A percentile compares a stretch with the other conserved stretches of the same genome.
phyloP scores from a whole-genome alignment of 108 stramenopile species.

The Mediolabrus comicus region DNA sequence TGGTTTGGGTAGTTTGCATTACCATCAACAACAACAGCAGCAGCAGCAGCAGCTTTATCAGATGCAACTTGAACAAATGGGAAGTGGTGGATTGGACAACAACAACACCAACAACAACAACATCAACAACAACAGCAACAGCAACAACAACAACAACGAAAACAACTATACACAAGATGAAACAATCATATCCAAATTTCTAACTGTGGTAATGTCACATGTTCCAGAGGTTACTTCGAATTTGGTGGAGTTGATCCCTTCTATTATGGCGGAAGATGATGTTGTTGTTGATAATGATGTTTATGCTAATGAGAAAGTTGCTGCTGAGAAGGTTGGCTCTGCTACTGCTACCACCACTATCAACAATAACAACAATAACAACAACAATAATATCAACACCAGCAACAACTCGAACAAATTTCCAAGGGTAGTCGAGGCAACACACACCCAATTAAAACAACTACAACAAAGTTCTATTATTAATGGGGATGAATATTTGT shows the following conservation, averaged over 20 bases:
- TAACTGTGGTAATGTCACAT: constrained; percentile 9
- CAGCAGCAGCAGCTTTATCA: no score
- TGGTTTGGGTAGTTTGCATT: no score
- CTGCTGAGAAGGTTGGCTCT: no score
- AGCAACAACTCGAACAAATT: background rate
- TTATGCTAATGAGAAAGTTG: no score
- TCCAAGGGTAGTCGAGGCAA: background rate
- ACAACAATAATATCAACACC: background rate
- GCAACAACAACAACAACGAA: background rate
- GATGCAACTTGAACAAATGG: no score
- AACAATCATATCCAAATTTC: constrained; percentile 16
- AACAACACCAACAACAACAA: background rate
- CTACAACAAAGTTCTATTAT: background rate
- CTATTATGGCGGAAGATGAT: background rate
- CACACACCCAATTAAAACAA: background rate
- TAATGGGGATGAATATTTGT: background rate
- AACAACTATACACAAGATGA: background rate
- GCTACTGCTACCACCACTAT: no score
- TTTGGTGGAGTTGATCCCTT: constrained; percentile 9
- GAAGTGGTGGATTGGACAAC: no score
- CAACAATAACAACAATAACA: background rate
- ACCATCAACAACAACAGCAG: no score
- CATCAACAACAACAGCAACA: background rate
- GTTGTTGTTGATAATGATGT: no score
- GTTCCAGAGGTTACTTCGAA: constrained; percentile 29